These are phyloP conservation scores for Raffaelea arxii DNA, from an alignment of 2,329 filamentous ascomycete genomes.

Conservation along the genomic window DNA sequence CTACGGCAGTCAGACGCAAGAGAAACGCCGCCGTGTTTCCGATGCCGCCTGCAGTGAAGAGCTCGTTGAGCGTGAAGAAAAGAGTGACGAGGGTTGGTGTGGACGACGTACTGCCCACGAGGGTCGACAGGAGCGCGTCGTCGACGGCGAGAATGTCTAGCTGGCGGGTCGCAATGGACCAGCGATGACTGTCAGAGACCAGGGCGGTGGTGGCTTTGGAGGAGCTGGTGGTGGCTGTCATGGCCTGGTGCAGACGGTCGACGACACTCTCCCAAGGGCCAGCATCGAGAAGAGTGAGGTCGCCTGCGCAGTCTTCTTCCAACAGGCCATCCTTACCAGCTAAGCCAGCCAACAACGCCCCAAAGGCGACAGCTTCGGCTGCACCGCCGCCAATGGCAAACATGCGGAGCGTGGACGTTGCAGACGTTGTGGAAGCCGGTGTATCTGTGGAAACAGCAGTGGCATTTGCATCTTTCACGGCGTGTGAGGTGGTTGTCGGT, in stretches of 20 bases:
- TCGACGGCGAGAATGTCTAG: conserved; percentile 38
- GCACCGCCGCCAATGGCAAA: conserved; percentile 42
- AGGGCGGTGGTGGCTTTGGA: conserved; percentile 29
- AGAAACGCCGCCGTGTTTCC: conserved; percentile 69
- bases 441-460: neutral
- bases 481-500: neutral
- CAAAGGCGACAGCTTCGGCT: conserved; percentile 51
- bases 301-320: conserved; percentile 10
- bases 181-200: conserved; percentile 22
- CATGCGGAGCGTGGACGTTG: conserved; percentile 8
- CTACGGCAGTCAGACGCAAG: conserved; percentile 50
- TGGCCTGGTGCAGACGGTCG: conserved; percentile 41
- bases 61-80: conserved; percentile 91
- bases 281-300: conserved; percentile 65
- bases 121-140: conserved; percentile 20
- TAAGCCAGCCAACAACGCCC: conserved; percentile 28
- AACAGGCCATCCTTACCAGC: conserved; percentile 4
- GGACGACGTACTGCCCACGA: conserved; percentile 20
- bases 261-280: conserved; percentile 66
- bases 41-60: conserved; percentile 69
- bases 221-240: conserved; percentile 36
- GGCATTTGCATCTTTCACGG: neutral
- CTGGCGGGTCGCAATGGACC: conserved; percentile 34
- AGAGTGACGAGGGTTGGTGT: conserved; percentile 59
- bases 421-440: neutral